A percentile compares a stretch with the other conserved stretches of the same genome.
phyloP scores from a whole-genome alignment of 768 basidiomycete genomes.

The Chalciporus chontae region DNA sequence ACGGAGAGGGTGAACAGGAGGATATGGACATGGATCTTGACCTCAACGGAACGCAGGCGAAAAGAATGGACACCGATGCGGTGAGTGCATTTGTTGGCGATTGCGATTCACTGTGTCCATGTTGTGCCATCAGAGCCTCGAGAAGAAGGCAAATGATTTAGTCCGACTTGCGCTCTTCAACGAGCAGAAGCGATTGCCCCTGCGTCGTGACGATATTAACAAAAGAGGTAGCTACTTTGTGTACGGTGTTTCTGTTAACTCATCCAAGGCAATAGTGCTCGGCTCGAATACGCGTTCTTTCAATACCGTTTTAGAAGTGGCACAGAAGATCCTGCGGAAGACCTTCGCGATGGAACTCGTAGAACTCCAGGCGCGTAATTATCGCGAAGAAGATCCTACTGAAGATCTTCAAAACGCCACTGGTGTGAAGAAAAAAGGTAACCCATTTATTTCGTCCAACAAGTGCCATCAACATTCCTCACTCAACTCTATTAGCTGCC shows the following conservation, averaged over 20 bases:
- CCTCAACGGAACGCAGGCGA: constrained; percentile 30
- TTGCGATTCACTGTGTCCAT: neutral
- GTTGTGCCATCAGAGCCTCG: constrained; percentile 45
- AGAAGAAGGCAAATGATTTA: constrained; percentile 65
- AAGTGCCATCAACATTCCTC: neutral
- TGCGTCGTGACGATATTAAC: constrained; percentile 80
- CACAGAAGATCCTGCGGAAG: constrained; percentile 59
- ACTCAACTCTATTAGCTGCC: constrained; percentile 36
- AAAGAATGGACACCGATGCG: constrained; percentile 21
- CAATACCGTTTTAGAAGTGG: constrained; percentile 55
- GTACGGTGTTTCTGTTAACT: neutral
- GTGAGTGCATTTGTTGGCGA: constrained; percentile 5
- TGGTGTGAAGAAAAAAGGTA: constrained; percentile 68
- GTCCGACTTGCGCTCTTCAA: constrained; percentile 80
- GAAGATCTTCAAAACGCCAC: constrained; percentile 50
- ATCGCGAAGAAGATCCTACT: constrained; percentile 35
- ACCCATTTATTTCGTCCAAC: neutral
- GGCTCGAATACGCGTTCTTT: constrained; percentile 54
- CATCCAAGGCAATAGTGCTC: constrained; percentile 35
- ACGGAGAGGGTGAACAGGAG: constrained; percentile 23
- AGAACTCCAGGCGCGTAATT: constrained; percentile 62
- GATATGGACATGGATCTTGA: constrained; percentile 15
- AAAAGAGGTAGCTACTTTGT: constrained; percentile 60
- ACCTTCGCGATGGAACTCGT: constrained; percentile 85
- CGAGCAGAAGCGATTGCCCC: constrained; percentile 62